These are phyloP conservation scores for Monosporozyma aerobia DNA, from an alignment of 805 yeast genomes.

Conservation along the genomic window DNA sequence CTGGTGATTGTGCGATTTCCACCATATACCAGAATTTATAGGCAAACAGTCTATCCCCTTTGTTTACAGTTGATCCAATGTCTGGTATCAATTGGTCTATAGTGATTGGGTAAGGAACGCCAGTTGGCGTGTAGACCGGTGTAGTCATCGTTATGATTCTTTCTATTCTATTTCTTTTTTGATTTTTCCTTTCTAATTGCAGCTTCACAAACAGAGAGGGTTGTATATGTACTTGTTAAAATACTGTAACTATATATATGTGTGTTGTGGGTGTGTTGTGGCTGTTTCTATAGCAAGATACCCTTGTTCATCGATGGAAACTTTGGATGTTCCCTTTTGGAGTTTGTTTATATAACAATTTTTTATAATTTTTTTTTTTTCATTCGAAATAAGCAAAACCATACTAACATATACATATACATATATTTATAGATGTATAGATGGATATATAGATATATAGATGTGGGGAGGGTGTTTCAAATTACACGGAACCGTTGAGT, in stretches of 20 bases:
- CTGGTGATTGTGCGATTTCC: constrained; percentile 26
- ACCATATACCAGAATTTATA: constrained; percentile 41
- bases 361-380: neutral
- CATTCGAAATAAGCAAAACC: neutral
- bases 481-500: constrained; percentile 48
- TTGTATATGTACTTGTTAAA: too few species aligned
- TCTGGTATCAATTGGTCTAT: constrained; percentile 28
- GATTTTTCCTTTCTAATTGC: neutral
- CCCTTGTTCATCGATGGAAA: neutral
- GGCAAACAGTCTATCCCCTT: constrained; percentile 31
- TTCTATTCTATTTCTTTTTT: neutral
- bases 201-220: too few species aligned
- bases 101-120: constrained; percentile 34
- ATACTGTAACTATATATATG: neutral
- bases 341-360: neutral
- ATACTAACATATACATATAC: too few species aligned
- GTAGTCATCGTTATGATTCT: constrained; percentile 13
- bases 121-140: constrained; percentile 18
- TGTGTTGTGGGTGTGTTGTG: neutral
- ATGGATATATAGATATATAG: neutral
- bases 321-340: too few species aligned
- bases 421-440: constrained; percentile 1
- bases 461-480: neutral
- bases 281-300: neutral
- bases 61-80: constrained; percentile 29